A percentile compares a stretch with the other conserved stretches of the same genome.
phyloP scores from a whole-genome alignment of 1,284 basidiomycete genomes.

The Rhodotorula sp. region DNA sequence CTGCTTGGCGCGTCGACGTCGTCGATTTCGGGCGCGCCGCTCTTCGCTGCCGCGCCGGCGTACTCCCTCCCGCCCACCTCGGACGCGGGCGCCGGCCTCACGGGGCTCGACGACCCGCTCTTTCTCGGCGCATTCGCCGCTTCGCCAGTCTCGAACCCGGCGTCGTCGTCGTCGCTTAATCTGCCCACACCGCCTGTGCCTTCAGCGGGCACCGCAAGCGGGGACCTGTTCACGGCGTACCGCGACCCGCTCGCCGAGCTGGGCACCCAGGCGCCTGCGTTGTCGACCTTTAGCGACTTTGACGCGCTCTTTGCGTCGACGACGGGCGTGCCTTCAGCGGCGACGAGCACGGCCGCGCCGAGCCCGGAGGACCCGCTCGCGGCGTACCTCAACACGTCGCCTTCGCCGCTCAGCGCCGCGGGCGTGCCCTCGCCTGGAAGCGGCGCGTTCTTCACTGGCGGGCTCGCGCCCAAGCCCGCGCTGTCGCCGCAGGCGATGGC shows the following conservation, averaged over 20 bases:
- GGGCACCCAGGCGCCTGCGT: constrained; percentile 1
- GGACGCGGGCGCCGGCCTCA: neutral
- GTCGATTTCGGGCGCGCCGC: neutral
- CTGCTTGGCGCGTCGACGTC: constrained; percentile 1
- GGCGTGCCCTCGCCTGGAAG: neutral
- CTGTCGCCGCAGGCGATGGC: neutral
- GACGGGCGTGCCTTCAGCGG: neutral
- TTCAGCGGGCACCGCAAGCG: neutral
- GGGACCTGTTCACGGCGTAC: constrained; percentile 30
- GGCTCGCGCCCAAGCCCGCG: neutral
- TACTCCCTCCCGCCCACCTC: neutral
- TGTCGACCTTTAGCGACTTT: constrained; percentile 31
- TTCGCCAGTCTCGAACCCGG: neutral
- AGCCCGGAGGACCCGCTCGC: constrained; percentile 1
- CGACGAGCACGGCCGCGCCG: neutral
- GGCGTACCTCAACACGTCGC: constrained; percentile 5
- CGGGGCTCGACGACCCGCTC: constrained; percentile 14
- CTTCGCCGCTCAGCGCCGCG: neutral
- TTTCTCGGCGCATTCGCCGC: constrained; percentile 23
- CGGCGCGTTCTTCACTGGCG: neutral
- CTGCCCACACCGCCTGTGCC: neutral
- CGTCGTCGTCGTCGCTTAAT: neutral
- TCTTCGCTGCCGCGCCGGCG: neutral
- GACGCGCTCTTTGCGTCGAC: constrained; percentile 30
- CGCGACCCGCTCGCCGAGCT: constrained; percentile 35